Conservation (phyloP, 2,329 filamentous ascomycete species). For the Epichloe elymi region DNA sequence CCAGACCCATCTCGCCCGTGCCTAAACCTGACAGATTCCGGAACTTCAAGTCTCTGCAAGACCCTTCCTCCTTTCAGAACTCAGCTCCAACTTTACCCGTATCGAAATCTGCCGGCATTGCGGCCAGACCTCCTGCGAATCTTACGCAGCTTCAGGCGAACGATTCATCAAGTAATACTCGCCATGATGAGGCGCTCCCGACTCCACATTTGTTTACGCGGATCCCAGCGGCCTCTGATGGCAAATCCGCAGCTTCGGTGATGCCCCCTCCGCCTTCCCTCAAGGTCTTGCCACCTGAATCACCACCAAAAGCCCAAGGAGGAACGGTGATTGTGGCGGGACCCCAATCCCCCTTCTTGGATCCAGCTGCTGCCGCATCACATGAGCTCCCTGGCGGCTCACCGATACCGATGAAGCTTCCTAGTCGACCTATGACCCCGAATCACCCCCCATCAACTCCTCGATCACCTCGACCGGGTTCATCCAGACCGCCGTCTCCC, state of each 20-base stretch:
- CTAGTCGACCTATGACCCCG: conserved; percentile 43
- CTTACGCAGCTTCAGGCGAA: conserved; percentile 12
- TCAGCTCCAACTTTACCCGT: not conserved
- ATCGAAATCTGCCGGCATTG: conserved; percentile 2
- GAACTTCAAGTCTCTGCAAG: conserved; percentile 26
- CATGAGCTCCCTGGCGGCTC: conserved; percentile 28
- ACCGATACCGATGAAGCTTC: conserved; percentile 36
- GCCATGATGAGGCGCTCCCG: conserved; percentile 11
- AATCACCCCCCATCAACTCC: conserved; percentile 22
- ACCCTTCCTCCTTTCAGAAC: conserved; percentile 11
- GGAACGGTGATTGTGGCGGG: conserved; percentile 19
- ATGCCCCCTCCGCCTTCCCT: conserved; percentile 52
- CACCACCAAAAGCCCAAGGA: conserved; percentile 42
- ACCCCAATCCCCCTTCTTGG: conserved; percentile 34
- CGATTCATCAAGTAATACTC: conserved; percentile 9
- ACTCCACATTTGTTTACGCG: conserved; percentile 15
- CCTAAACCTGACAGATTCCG: conserved; percentile 31
- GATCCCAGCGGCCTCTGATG: conserved; percentile 8
- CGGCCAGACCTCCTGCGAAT: conserved; percentile 12
- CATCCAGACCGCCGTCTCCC: conserved; percentile 45
- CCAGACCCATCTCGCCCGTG: conserved; percentile 24
- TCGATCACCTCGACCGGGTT: conserved; percentile 32
- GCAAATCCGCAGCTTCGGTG: conserved; percentile 12
- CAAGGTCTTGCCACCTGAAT: conserved; percentile 55
- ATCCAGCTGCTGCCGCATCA: conserved; percentile 30